Conservation (phyloP, 208 protist genomes). For the Endotrypanum monterogeii region DNA sequence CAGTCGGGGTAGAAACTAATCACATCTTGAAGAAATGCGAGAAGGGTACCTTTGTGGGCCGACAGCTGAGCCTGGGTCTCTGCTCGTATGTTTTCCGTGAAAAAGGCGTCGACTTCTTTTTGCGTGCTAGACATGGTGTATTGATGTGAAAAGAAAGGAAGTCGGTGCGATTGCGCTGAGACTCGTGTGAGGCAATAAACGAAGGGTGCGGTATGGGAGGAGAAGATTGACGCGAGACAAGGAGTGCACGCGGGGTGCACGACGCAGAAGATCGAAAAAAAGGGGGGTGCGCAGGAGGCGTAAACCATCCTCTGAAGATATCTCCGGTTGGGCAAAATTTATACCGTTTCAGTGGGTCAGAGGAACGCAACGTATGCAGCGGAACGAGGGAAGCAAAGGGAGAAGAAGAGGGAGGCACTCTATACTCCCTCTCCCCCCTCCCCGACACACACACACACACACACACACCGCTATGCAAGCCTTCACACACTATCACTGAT, state of each 20-base stretch:
- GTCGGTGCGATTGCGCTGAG: background rate
- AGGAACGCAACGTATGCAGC: too few relatives aligned
- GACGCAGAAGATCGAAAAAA: background rate
- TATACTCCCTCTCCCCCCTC: background rate
- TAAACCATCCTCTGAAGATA: background rate
- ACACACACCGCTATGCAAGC: background rate
- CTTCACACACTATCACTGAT: conserved; percentile 37
- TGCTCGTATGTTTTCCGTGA: conserved; percentile 56
- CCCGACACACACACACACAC: background rate
- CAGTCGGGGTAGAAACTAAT: conserved; percentile 17
- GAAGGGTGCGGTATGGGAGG: background rate
- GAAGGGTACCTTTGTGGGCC: conserved; percentile 24
- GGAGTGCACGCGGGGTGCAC: background rate
- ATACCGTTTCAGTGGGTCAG: background rate
- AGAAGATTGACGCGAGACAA: background rate
- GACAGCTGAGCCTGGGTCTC: conserved; percentile 31
- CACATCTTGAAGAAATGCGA: conserved; percentile 37
- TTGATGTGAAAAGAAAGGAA: background rate
- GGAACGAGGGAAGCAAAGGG: background rate
- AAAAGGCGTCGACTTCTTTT: conserved; percentile 39
- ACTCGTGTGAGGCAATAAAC: background rate
- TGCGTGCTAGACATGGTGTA: conserved; percentile 11
- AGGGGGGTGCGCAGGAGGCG: background rate
- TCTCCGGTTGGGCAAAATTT: background rate
- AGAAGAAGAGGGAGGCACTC: background rate